Evolutionary conservation across 2,329 filamentous ascomycete genomes (phyloP), one percentile per base, ranked within the genome.

Genomic region (Neofusicoccum ribis): DNA sequence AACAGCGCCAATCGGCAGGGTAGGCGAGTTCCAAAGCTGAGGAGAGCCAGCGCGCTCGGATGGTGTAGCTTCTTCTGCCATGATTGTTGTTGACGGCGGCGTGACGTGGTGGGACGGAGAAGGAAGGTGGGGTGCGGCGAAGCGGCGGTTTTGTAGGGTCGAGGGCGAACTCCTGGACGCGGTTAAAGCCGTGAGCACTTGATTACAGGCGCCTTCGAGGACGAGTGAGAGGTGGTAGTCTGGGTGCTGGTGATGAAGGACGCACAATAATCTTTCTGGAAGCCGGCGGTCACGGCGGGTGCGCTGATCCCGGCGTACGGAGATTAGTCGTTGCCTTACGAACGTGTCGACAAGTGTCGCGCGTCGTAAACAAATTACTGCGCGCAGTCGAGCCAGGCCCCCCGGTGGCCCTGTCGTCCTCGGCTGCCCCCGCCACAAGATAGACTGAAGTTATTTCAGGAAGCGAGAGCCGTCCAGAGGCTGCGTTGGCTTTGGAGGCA

Each of bases 1-100:
- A 50, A 84, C 83, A 47, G 86, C 81, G 46, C 86, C 84, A 65
- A 91, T 81, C 64, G 89, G 87, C 44, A 85, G 82, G n/a, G 84
- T 85, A 6, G 90, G 89, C 17, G 84, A 82, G 17, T 82, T 79
- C 71, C 88, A 87, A 43, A 88, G 87, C 59, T 88, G 86, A n/a
- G 89, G 89, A 41, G 89, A 91, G 17, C 68, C 23, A 41, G 64
- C 31, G 9, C 64, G 47, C 44, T 59, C 63, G 15, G 62, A 37
- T 11, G 27, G 50, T 9, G 60, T 34, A 23, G 52, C 63, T 59
- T 65, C 51, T 27, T 50, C 63, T 15, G 51, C 36, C 63, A 65
- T 65, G 52, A 15, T 65, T 39, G 39, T 34, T 49, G 58, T n/a
- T 37, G 20, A 11, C 15, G 39, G 54, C 39, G 15, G 41, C 17